phyloP scores from a whole-genome alignment of 768 basidiomycete genomes.

The Suillus plorans region DNA sequence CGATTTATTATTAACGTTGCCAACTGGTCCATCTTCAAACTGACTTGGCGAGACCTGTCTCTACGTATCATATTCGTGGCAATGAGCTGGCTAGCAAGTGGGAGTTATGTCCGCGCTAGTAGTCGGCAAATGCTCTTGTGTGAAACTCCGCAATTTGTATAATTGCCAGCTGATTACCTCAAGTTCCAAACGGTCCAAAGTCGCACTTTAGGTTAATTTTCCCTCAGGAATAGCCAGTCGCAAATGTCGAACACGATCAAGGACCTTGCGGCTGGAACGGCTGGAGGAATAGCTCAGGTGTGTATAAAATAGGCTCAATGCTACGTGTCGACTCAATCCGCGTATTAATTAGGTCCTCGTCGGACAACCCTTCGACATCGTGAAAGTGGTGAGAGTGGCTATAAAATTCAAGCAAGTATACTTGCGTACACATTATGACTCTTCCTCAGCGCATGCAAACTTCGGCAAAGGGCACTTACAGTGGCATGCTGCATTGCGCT shows the following conservation, averaged over 20 bases:
- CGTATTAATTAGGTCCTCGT: constrained; percentile 69
- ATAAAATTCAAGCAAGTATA: neutral
- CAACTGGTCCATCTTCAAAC: neutral
- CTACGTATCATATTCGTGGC: neutral
- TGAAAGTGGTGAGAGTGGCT: constrained; percentile 79
- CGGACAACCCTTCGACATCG: constrained; percentile 95
- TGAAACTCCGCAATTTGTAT: constrained; percentile 17
- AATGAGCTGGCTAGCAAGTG: neutral
- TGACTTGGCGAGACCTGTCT: neutral
- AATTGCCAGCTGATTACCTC: neutral
- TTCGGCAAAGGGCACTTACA: constrained; percentile 84
- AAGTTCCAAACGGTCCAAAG: neutral
- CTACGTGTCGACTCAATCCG: constrained; percentile 9
- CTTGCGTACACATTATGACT: constrained; percentile 16
- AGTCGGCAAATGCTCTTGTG: constrained; percentile 9
- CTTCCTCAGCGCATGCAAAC: constrained; percentile 86
- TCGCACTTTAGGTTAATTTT: neutral
- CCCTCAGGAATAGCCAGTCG: constrained; percentile 14
- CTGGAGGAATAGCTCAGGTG: constrained; percentile 89
- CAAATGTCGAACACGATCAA: constrained; percentile 63
- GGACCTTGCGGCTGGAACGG: constrained; percentile 87
- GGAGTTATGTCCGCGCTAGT: neutral
- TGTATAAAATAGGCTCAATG: constrained; percentile 6
- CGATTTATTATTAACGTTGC: neutral
- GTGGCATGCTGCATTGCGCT: constrained; percentile 85